Evolutionary conservation across 352 stramenopile genomes (phyloP).

Genomic region (Phytophthora pluvialis): DNA sequence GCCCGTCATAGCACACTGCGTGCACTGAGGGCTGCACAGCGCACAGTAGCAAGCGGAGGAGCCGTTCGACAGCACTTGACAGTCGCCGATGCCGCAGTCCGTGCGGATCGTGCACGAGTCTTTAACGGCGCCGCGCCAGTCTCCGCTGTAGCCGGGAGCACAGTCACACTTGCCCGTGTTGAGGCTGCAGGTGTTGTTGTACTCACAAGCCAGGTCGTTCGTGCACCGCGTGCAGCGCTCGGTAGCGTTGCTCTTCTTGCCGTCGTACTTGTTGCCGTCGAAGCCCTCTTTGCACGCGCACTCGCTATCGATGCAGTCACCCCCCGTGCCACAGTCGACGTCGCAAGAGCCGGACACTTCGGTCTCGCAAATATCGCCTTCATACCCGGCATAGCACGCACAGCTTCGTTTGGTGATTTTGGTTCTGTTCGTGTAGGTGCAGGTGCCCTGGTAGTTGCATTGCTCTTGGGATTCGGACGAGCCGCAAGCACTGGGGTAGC

Average conservation of each 20-base stretch:
- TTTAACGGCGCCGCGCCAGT: slow-evolving; percentile 58
- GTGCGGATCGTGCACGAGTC: slow-evolving; percentile 52
- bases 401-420: slow-evolving; percentile 63
- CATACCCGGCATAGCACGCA: slow-evolving; percentile 57
- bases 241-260: slow-evolving; percentile 57
- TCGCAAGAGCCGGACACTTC: slow-evolving; percentile 52
- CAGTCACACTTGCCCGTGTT: slow-evolving; percentile 64
- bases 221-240: slow-evolving; percentile 58
- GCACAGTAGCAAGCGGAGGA: slow-evolving; percentile 56
- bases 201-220: slow-evolving; percentile 59
- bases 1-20: slow-evolving; percentile 40
- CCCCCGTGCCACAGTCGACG: slow-evolving; percentile 60
- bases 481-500: slow-evolving; percentile 45
- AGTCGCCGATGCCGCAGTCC: slow-evolving; percentile 48
- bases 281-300: slow-evolving; percentile 60
- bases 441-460: slow-evolving; percentile 78
- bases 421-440: slow-evolving; percentile 69
- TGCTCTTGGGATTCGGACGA: slow-evolving; percentile 45
- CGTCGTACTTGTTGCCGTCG: slow-evolving; percentile 46
- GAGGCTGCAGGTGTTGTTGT: slow-evolving; percentile 54
- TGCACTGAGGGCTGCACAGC: slow-evolving; percentile 43
- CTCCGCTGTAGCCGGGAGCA: slow-evolving; percentile 47
- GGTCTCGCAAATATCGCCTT: slow-evolving; percentile 58
- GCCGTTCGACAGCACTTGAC: slow-evolving; percentile 50
- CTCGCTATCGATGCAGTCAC: slow-evolving; percentile 54